Evolutionary conservation across 1,284 basidiomycete species (phyloP), one percentile per base, ranked within the genome.

Genomic region (Sporisorium reilianum): DNA sequence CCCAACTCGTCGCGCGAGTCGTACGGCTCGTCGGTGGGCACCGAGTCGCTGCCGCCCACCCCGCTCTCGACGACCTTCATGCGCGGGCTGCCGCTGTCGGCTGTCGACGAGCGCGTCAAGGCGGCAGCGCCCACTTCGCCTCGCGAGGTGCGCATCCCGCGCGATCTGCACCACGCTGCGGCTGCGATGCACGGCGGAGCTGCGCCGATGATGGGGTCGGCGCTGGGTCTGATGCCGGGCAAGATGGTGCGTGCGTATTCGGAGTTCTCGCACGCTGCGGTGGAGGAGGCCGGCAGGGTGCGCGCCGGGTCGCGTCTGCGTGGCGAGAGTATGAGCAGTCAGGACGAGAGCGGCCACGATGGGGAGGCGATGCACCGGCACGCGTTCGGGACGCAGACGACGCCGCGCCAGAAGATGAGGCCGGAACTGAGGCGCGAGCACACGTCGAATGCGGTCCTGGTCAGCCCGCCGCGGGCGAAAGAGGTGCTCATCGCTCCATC

Each of bases 51-150:
- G 16, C 74, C 74, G 1, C 64, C 61, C 4, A 76, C 74, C 1
- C 74, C 74, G 14, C 36, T 55, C 20, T 76, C 74, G 22, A 65
- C 64, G 3, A 76, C 68, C 2, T 76, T 65, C 49, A 8, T 65
- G 25, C 67, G 72, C 10, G 42, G 57, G 3, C 44, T 74, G 25
- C 70, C 70, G 2, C 18, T 48, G 2, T 11, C 46, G 3, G 40
- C 32, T 20, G 45, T 28, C 2, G 60, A 68, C 5, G 65, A 58
- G 20, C 50, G 50, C 20, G 34, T 16, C 26, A 63, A 46, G 59
- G 36, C 20, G 5, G 36, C 36, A 20, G 18, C n/a, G 26, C 54
- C 56, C 18, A 58, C 12, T 25, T 57, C 62, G 32, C 61, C 64
- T 2, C 61, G 67, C 10, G 56, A 64, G 9, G 34, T 30, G 11